Percentiles rank a stretch among this genome's conserved stretches.
These are phyloP conservation scores for Pestalotiopsis fici DNA, from an alignment of 2,329 filamentous ascomycete genomes.

Conservation along the genomic window DNA sequence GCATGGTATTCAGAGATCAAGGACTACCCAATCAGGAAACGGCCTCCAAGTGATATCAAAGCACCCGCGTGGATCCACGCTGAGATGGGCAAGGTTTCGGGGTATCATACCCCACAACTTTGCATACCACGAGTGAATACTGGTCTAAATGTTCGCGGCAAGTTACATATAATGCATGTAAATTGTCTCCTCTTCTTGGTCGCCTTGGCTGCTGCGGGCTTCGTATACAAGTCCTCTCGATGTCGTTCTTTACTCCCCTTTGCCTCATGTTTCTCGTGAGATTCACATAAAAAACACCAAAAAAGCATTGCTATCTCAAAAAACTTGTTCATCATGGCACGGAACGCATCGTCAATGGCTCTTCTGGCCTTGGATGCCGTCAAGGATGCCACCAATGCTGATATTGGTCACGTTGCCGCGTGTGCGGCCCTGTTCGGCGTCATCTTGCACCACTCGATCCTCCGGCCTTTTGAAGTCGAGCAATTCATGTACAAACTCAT, in stretches of 20 bases:
- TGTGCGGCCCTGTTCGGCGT: neutral
- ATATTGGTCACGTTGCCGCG: neutral
- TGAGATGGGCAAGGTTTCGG: too few species aligned
- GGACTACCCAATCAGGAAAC: too few species aligned
- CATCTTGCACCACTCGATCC: neutral
- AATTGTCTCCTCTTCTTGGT: too few species aligned
- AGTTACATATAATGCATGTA: too few species aligned
- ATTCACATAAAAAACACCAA: neutral
- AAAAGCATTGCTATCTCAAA: neutral
- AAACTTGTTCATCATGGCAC: neutral
- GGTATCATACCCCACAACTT: too few species aligned
- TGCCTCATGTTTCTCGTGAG: neutral
- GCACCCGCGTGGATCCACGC: too few species aligned
- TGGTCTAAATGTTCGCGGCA: too few species aligned
- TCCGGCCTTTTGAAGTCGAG: neutral
- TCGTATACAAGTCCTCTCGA: too few species aligned
- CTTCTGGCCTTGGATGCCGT: neutral
- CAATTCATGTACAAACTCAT: conserved; percentile 7
- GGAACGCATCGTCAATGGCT: neutral
- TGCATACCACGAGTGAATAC: too few species aligned
- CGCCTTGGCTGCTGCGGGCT: too few species aligned
- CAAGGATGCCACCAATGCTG: neutral
- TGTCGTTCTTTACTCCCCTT: neutral
- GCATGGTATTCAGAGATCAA: too few species aligned
- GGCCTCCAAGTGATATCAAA: too few species aligned